These are phyloP conservation scores for Forsythia viridissima DNA, from an alignment of 257 asterid genomes.

Conservation along the genomic window DNA sequence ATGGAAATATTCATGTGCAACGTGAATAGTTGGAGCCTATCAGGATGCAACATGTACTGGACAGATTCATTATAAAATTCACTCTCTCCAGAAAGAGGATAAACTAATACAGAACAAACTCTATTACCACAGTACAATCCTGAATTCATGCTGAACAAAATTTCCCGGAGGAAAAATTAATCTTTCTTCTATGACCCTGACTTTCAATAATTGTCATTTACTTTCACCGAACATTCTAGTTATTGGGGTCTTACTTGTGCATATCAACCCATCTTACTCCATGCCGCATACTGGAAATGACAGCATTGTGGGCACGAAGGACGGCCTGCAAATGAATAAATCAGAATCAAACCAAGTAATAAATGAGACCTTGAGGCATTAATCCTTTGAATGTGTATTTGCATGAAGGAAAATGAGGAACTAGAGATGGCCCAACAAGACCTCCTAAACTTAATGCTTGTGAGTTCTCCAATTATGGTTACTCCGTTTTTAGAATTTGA, in stretches of 20 bases:
- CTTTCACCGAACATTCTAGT: constrained; percentile 17
- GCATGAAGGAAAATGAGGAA: constrained; percentile 12
- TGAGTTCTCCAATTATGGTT: constrained; percentile 12
- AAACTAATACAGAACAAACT: neutral
- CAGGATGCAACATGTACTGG: neutral
- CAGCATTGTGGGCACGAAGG: constrained; percentile 93
- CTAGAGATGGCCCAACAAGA: constrained; percentile 20
- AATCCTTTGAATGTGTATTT: neutral
- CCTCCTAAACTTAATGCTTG: constrained; percentile 13
- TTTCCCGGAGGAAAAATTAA: neutral
- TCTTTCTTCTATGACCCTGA: neutral
- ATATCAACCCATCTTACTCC: constrained; percentile 94
- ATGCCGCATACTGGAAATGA: constrained; percentile 82
- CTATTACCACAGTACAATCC: neutral
- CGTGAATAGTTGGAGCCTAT: too few relatives aligned
- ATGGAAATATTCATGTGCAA: too few relatives aligned
- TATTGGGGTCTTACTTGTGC: constrained; percentile 72
- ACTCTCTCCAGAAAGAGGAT: neutral
- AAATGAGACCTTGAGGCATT: neutral
- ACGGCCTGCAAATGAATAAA: constrained; percentile 71
- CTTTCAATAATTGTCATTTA: constrained; percentile 10
- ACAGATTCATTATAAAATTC: neutral
- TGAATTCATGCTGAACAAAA: neutral
- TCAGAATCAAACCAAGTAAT: constrained; percentile 10
- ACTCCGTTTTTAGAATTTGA: constrained; percentile 10